phyloP scores from a whole-genome alignment of 768 basidiomycete genomes.

The Boletus subcaerulescens region DNA sequence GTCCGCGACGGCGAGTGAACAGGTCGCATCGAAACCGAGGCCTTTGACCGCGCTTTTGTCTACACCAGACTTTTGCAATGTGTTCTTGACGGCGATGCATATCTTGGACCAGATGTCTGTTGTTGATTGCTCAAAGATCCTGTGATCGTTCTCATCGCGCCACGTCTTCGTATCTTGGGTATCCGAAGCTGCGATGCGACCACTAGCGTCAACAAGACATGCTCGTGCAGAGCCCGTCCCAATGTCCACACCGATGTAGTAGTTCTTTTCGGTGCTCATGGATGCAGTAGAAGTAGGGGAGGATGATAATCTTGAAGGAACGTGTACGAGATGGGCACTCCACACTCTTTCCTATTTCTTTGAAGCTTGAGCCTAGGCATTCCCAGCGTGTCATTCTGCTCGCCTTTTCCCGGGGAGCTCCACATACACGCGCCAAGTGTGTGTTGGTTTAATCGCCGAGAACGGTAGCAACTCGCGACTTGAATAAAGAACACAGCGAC shows the following conservation, averaged over 20 bases:
- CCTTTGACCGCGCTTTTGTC: constrained; percentile 70
- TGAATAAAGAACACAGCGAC: not conserved
- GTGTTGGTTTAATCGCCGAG: not conserved
- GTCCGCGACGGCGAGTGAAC: constrained; percentile 87
- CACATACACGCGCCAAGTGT: not conserved
- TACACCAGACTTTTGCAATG: constrained; percentile 57
- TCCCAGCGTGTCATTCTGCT: not conserved
- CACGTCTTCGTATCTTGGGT: constrained; percentile 82
- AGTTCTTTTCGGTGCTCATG: constrained; percentile 38
- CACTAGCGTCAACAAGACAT: constrained; percentile 66
- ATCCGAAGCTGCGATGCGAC: constrained; percentile 72
- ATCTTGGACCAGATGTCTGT: constrained; percentile 81
- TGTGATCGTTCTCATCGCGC: constrained; percentile 79
- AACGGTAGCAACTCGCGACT: not conserved
- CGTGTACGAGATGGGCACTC: constrained; percentile 8
- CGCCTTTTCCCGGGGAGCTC: constrained; percentile 3
- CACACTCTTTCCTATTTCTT: constrained; percentile 4
- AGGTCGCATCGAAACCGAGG: constrained; percentile 94
- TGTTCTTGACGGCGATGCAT: constrained; percentile 55
- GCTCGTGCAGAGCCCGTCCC: constrained; percentile 95
- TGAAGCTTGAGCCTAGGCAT: not conserved
- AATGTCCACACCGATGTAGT: constrained; percentile 78
- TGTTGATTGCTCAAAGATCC: constrained; percentile 97
- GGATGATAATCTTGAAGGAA: not conserved
- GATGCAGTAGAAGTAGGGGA: not conserved